Evolutionary conservation across 2,329 filamentous ascomycete species (phyloP).

Genomic region (Venturia aucupariae): DNA sequence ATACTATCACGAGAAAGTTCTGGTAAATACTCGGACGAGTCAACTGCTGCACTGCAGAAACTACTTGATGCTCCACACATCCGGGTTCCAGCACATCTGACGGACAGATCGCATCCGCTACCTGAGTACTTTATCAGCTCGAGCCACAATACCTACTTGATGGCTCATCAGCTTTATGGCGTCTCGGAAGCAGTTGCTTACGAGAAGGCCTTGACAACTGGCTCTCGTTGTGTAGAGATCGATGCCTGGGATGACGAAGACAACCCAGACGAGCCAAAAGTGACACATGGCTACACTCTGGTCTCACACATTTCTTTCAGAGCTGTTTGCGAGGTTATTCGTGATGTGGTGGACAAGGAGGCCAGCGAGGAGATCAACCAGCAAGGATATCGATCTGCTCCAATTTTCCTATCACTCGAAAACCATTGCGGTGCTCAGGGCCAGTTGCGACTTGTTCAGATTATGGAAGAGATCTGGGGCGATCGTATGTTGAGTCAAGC

Average conservation of each 20-base stretch:
- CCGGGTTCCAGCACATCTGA: conserved; percentile 44
- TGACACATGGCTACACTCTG: conserved; percentile 61
- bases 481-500: conserved; percentile 67
- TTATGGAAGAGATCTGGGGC: conserved; percentile 78
- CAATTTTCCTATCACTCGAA: conserved; percentile 88
- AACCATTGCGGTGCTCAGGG: conserved; percentile 82
- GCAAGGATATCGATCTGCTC: conserved; percentile 79
- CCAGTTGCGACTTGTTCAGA: conserved; percentile 79
- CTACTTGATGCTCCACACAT: conserved; percentile 51
- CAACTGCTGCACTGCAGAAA: conserved; percentile 37
- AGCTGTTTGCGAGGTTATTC: conserved; percentile 72
- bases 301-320: conserved; percentile 81
- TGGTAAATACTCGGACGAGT: conserved; percentile 36
- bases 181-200: conserved; percentile 71
- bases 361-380: conserved; percentile 52
- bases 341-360: conserved; percentile 56
- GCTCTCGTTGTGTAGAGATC: conserved; percentile 75
- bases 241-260: conserved; percentile 79
- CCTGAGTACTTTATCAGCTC: conserved; percentile 91
- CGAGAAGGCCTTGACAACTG: conserved; percentile 45
- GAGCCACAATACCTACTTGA: conserved; percentile 89
- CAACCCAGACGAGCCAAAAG: conserved; percentile 58
- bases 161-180: conserved; percentile 75
- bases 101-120: conserved; percentile 57
- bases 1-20: conserved; percentile 43